Evolutionary conservation across 768 basidiomycete genomes (phyloP), one percentile per base, ranked within the genome.

Genomic region (Albatrellus ellisii): DNA sequence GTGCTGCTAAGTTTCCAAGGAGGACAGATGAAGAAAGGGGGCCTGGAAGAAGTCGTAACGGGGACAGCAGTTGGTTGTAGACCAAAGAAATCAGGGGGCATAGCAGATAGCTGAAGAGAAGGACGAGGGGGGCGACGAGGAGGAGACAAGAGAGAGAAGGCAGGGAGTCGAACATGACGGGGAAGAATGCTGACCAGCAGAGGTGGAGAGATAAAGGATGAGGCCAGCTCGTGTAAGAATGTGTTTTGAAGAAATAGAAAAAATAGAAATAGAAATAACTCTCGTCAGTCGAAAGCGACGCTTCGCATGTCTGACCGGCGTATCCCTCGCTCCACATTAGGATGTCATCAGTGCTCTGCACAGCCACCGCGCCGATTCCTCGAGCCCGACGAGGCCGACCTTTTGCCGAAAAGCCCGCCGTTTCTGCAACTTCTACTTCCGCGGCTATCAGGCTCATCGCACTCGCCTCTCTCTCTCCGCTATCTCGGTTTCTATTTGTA

Each of bases 1-100:
- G 65, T 47, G 71, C 63, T 22, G 57, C 59, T 24, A 74, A 65
- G 55, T 75, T 70, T 3, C 72, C 73, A 47, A 70, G 56, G 57
- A 75, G 65, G 51, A 69, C 59, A 0, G 72, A 70, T 0, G 57
- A 59, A 10, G 60, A 65, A 1, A 65, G 62, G 9, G 73, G 73
- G 4, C 71, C 65, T 1, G 57, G 61, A 20, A 77, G 67, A 26
- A 44, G 46, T n/a, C 60, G 63, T 7, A 74, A 66, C 8, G 72
- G 73, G 0, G 72, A 75, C 33, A 56, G 55, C 44, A 50, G 54
- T 50, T 75, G 73, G 6, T 67, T 55, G 48, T 65, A 27, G 44
- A 77, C 52, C 27, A 74, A 60, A 26, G 49, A 54, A 36, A 68
- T 43, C 54, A 76, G 56, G 6, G 61, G 56, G 22, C 53, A 53